phyloP scores from a whole-genome alignment of 2,329 filamentous ascomycete species.

The Penicillium palitans region DNA sequence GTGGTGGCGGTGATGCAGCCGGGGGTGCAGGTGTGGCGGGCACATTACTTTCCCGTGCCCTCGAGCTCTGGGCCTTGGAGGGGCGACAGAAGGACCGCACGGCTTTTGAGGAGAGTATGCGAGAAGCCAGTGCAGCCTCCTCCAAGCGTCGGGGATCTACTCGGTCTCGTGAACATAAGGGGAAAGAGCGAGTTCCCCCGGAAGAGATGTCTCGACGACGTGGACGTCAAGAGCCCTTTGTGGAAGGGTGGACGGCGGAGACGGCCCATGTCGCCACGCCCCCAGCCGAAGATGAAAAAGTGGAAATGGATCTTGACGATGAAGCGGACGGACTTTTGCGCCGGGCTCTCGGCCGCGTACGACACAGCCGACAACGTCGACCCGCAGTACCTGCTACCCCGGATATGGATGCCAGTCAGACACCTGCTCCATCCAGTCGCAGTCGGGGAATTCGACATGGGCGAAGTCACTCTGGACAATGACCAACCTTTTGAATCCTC shows the following conservation, averaged over 20 bases:
- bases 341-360: slow-evolving; percentile 39
- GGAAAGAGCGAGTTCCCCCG: slow-evolving; percentile 22
- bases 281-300: slow-evolving; percentile 33
- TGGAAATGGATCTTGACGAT: slow-evolving; percentile 46
- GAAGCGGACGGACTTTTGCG: slow-evolving; percentile 46
- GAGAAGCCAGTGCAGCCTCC: slow-evolving; percentile 3
- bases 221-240: slow-evolving; percentile 24
- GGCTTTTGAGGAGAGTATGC: slow-evolving; percentile 16
- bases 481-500: not conserved
- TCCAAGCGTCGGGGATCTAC: slow-evolving; percentile 23
- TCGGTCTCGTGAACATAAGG: slow-evolving; percentile 31
- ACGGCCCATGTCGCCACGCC: slow-evolving; percentile 32
- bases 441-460: slow-evolving; percentile 22
- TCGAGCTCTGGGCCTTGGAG: slow-evolving; percentile 50
- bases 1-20: slow-evolving; percentile 48
- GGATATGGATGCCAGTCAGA: slow-evolving; percentile 27
- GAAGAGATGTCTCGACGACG: slow-evolving; percentile 27
- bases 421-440: slow-evolving; percentile 20
- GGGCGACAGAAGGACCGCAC: slow-evolving; percentile 29
- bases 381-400: slow-evolving; percentile 15
- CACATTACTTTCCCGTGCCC: slow-evolving; percentile 46
- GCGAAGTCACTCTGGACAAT: slow-evolving; percentile 24
- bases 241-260: slow-evolving; percentile 42
- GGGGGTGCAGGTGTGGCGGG: slow-evolving; percentile 50
- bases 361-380: slow-evolving; percentile 27